Conservation (phyloP, 176 grass and related monocot species). For the Carex kokanica region DNA sequence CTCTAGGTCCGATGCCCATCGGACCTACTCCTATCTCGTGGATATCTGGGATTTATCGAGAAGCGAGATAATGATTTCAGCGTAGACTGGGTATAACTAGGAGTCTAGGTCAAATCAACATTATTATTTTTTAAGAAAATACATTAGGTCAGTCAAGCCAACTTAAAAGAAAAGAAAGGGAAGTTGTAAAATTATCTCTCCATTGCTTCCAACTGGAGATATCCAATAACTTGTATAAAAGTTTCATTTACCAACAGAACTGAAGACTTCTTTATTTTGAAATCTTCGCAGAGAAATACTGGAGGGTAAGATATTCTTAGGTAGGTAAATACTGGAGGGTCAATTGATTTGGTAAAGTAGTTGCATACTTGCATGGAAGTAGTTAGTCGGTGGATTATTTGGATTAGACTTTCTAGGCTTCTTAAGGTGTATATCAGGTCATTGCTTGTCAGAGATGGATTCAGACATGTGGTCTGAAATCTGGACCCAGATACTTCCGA, state of each 20-base stretch:
- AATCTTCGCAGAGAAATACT: neutral
- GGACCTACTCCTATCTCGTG: too few species aligned
- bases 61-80: neutral
- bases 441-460: neutral
- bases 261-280: neutral
- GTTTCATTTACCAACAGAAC: too few species aligned
- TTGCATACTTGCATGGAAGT: neutral
- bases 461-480: neutral
- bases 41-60: neutral
- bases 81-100: neutral
- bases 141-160: neutral
- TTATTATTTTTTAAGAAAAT: too few species aligned
- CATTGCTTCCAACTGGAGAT: neutral
- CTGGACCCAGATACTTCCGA: neutral
- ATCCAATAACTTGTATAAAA: too few species aligned
- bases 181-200: neutral
- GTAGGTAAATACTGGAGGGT: neutral
- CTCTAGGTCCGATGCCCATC: too few species aligned
- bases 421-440: neutral
- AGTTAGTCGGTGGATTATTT: neutral
- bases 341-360: neutral
- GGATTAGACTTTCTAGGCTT: neutral
- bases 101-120: slow-evolving; percentile 11
- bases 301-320: neutral
- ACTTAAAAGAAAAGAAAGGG: neutral